Evolutionary conservation across 139 green algal species (phyloP).

Genomic region (Axilococcus clingmanii): DNA sequence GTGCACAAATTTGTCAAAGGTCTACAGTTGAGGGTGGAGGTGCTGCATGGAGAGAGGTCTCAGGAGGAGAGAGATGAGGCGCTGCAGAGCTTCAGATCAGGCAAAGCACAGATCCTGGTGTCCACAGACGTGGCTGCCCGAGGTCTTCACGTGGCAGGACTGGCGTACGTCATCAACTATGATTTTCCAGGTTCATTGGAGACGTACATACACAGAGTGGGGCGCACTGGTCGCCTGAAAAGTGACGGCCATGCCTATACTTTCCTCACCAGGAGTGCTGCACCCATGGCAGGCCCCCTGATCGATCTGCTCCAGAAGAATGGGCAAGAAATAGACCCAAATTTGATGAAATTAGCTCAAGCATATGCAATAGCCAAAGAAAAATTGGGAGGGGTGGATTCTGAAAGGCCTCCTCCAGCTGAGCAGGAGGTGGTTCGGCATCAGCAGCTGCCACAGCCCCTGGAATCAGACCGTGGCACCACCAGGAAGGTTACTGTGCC

Average conservation of each 20-base stretch:
- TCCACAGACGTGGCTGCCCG: slow-evolving; percentile 75
- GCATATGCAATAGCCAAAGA: slow-evolving; percentile 36
- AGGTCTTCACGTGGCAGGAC: slow-evolving; percentile 63
- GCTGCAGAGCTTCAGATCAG: slow-evolving; percentile 50
- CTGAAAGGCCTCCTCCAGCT: background rate
- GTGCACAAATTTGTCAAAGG: slow-evolving; percentile 23
- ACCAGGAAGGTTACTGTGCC: no score
- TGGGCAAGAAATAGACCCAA: slow-evolving; percentile 56
- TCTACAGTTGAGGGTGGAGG: slow-evolving; percentile 23
- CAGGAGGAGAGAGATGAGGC: slow-evolving; percentile 65
- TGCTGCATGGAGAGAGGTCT: slow-evolving; percentile 69
- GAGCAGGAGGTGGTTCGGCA: slow-evolving; percentile 6
- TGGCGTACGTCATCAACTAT: slow-evolving; percentile 85
- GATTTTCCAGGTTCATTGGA: slow-evolving; percentile 78
- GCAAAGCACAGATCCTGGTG: slow-evolving; percentile 69
- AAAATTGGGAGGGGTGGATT: slow-evolving; percentile 20
- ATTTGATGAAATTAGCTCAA: slow-evolving; percentile 58
- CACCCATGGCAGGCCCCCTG: slow-evolving; percentile 45
- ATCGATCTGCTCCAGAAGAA: slow-evolving; percentile 45
- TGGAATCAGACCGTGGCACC: no score
- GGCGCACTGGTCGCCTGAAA: slow-evolving; percentile 79
- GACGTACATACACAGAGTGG: slow-evolving; percentile 86
- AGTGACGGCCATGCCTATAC: slow-evolving; percentile 70
- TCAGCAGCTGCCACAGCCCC: no score
- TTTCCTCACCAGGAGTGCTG: slow-evolving; percentile 77